Base-by-base conservation (phyloP, 2,329 filamentous ascomycete species). In the Xylariomycetidae sp. region DNA sequence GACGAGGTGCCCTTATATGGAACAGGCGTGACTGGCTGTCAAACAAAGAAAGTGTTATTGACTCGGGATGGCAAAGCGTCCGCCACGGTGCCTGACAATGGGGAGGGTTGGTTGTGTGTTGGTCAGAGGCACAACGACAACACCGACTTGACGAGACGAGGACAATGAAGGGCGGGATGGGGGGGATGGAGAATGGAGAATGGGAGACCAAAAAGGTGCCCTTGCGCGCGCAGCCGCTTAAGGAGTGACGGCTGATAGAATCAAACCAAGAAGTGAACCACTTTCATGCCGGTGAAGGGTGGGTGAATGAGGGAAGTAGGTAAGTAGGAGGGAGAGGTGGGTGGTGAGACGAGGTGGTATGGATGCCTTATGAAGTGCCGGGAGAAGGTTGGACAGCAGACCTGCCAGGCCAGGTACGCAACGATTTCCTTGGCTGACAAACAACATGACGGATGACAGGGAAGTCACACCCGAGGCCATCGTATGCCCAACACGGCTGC, bases 211-310 rank as follows among this genome's bases (percentile, higher is more conserved):
- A 17, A 20, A 29, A 15, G 15, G 16, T 31, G 19, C 22, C 10
- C 13, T 32, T 20, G 19, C 25, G 35, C 31, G 36, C 18, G 29
- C 29, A 37, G 46, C 40, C 46, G 48, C 46, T 38, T 51, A 58
- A 59, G 42, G 56, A 60, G 44, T 35, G 57, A 58, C 51, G 46
- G 46, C 41, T 41, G 27, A 27, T 25, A 27, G 23, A 37, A 39
- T 34, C 28, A 41, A 31, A 36, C 31, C 30, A 19, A 36, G 23
- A 27, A 31, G 34, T 26, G 35, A 34, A 13, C 32, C 25, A 37
- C 34, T 24, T 37, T 19, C 35, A 22, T 25, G 22, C 32, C 25
- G 32, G 37, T 35, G 29, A 31, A 27, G 24, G 28, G 19, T 15
- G 32, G 38, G 19, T 22, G 14, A 15, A 4, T 3, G 19, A 32